phyloP scores from a whole-genome alignment of 768 basidiomycete genomes.

The Termitomyces eurrhizus region DNA sequence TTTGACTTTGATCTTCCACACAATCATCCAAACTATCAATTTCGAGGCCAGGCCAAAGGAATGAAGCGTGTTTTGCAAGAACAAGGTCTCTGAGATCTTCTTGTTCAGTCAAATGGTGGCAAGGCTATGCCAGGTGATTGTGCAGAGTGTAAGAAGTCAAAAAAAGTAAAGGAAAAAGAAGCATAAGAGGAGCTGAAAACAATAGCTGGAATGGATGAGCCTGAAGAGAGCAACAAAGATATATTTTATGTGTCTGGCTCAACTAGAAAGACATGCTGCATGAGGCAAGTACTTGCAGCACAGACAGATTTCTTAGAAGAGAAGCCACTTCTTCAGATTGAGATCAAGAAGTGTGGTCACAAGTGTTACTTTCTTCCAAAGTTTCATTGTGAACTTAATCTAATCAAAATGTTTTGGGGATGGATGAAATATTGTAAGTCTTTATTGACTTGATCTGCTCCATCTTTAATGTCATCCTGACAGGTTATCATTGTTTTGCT shows the following conservation, averaged over 20 bases:
- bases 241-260: neutral
- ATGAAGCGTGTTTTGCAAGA: slow-evolving; percentile 10
- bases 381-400: no score
- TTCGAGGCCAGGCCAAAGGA: slow-evolving; percentile 8
- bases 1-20: neutral
- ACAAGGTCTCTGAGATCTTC: slow-evolving; percentile 7
- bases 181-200: neutral
- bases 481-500: no score
- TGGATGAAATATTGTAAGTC: neutral
- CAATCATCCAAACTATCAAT: slow-evolving; percentile 6
- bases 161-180: neutral
- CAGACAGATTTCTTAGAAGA: slow-evolving; percentile 15
- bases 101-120: neutral
- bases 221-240: neutral
- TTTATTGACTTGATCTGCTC: no score
- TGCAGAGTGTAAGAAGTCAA: neutral
- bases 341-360: neutral
- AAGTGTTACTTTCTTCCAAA: no score
- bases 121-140: neutral
- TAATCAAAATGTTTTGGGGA: slow-evolving; percentile 4
- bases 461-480: no score
- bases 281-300: neutral
- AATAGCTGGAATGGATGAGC: neutral
- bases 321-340: slow-evolving; percentile 15
- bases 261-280: neutral